These are phyloP conservation scores for Fusarium algeriense DNA, from an alignment of 2,329 filamentous ascomycete genomes.

Conservation along the genomic window DNA sequence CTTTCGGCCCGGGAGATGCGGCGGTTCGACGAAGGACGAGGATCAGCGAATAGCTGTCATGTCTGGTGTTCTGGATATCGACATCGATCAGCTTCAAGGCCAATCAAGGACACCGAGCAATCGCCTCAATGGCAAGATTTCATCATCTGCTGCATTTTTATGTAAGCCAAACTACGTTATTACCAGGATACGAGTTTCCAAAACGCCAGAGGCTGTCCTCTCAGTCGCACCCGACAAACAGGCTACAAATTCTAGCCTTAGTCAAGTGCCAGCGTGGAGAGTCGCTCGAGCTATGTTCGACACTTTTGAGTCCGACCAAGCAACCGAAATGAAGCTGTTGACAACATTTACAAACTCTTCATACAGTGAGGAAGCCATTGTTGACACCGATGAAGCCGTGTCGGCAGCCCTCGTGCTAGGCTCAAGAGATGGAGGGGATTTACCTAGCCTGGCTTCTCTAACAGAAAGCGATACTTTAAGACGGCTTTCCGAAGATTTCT, in stretches of 20 bases:
- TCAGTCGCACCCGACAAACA: constrained; percentile 10
- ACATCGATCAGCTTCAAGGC: constrained; percentile 32
- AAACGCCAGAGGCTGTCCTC: constrained; percentile 28
- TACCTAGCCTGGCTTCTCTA: constrained; percentile 42
- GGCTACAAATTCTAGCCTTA: constrained; percentile 34
- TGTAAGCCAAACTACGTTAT: constrained; percentile 43
- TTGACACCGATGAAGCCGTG: constrained; percentile 52
- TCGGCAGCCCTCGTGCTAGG: constrained; percentile 50
- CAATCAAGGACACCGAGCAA: constrained; percentile 23
- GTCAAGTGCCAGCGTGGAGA: constrained; percentile 37
- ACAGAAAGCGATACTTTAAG: constrained; percentile 43
- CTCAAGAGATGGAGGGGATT: constrained; percentile 33
- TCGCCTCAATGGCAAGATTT: constrained; percentile 25
- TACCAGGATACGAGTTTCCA: constrained; percentile 34
- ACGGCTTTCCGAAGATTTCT: constrained; percentile 49
- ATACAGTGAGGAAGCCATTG: constrained; percentile 41
- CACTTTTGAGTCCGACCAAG: constrained; percentile 25
- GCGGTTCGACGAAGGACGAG: constrained; percentile 27
- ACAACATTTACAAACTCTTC: constrained; percentile 14
- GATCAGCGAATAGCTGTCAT: constrained; percentile 43
- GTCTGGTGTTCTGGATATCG: constrained; percentile 32
- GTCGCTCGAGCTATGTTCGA: constrained; percentile 40
- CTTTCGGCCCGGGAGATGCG: constrained; percentile 38
- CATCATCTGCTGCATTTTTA: constrained; percentile 32
- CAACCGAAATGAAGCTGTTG: constrained; percentile 5